Evolutionary conservation across 106 monocot genomes (phyloP).

Genomic region (Acorus calamus): DNA sequence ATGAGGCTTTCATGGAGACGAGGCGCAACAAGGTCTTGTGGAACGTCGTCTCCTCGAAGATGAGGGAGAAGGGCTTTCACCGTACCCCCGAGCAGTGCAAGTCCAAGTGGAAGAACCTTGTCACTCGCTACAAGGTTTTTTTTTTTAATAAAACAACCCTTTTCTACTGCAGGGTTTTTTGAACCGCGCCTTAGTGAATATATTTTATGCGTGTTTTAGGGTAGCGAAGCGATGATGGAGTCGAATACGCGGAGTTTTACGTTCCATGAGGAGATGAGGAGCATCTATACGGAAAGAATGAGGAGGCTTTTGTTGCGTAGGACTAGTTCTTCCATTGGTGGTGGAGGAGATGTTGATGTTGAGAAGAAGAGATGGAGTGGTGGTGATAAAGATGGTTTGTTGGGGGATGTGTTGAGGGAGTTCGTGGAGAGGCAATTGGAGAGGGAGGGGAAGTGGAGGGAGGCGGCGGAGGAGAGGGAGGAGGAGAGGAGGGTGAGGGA

Average conservation of each 20-base stretch:
- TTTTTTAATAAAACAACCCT: background rate
- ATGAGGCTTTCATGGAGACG: constrained; percentile 51
- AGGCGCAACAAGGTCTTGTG: constrained; percentile 82
- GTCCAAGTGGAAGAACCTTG: constrained; percentile 99
- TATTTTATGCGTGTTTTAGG: constrained; percentile 15
- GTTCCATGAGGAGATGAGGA: constrained; percentile 66
- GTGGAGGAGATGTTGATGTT: background rate
- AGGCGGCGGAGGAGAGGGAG: constrained; percentile 51
- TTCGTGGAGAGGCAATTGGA: constrained; percentile 48
- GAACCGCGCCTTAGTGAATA: background rate
- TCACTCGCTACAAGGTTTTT: constrained; percentile 75
- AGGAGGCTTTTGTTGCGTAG: constrained; percentile 15
- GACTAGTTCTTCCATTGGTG: background rate
- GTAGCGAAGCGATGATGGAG: constrained; percentile 35
- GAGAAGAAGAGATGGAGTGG: constrained; percentile 23
- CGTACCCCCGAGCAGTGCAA: constrained; percentile 93
- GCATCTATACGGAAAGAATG: constrained; percentile 38
- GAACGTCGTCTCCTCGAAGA: constrained; percentile 40
- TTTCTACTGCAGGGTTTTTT: background rate
- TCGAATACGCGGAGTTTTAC: constrained; percentile 41
- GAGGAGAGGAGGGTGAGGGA: constrained; percentile 45
- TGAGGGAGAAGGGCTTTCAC: constrained; percentile 42
- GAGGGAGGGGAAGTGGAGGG: constrained; percentile 43
- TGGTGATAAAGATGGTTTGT: no score
- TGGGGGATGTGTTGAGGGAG: constrained; percentile 25